These are phyloP conservation scores for Ascochyta lentis DNA, from an alignment of 2,329 filamentous ascomycete species.

Conservation along the genomic window DNA sequence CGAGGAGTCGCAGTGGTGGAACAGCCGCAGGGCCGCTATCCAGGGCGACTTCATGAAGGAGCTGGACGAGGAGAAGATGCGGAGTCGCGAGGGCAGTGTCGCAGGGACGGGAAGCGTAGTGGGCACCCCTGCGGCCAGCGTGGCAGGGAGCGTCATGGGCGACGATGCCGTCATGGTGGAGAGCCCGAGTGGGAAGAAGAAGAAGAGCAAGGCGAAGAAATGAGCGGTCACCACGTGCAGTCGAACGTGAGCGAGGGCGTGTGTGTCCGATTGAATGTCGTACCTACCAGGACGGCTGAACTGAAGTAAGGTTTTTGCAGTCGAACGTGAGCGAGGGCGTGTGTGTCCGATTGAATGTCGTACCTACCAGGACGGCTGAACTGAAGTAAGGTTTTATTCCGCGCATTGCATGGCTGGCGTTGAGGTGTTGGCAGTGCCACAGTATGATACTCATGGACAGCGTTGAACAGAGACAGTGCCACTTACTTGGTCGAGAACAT, in stretches of 20 bases:
- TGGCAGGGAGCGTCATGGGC: conserved; percentile 43
- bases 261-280: too few relatives aligned
- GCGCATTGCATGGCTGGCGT: conserved; percentile 20
- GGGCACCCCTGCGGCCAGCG: conserved; percentile 17
- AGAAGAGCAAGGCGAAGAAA: conserved; percentile 68
- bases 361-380: not conserved
- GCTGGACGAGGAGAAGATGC: conserved; percentile 66
- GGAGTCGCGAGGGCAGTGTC: conserved; percentile 21
- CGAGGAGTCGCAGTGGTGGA: conserved; percentile 91
- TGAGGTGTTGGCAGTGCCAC: conserved; percentile 17
- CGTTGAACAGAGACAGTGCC: conserved; percentile 18
- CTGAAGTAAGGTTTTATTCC: not conserved
- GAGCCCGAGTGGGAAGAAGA: conserved; percentile 60
- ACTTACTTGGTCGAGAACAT: not conserved
- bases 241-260: not conserved
- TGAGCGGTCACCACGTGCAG: not conserved
- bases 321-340: not conserved
- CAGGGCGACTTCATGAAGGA: conserved; percentile 84
- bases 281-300: not conserved
- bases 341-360: too few relatives aligned
- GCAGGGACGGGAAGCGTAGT: conserved; percentile 16
- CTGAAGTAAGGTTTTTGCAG: not conserved
- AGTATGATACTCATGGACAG: conserved; percentile 26
- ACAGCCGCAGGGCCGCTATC: conserved; percentile 77
- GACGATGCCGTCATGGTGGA: conserved; percentile 84